Base-by-base conservation (phyloP, 768 basidiomycete genomes). In the Tricholoma terreum region DNA sequence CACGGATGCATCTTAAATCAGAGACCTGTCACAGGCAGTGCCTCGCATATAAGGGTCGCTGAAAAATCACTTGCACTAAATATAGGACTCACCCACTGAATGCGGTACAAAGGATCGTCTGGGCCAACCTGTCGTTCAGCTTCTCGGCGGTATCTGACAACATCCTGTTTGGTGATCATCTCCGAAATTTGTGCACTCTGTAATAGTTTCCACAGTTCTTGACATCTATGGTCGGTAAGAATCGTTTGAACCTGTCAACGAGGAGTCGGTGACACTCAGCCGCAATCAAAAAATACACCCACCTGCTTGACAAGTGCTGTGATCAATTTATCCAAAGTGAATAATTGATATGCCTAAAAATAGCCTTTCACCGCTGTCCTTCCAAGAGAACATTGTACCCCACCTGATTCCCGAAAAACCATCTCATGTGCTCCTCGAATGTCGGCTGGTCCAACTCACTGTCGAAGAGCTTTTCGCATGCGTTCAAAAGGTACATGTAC, bases 371-470 rank as follows among this genome's bases (percentile, higher is more conserved):
- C 58, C 36, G 49, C 46, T 56, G 43, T 61, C 45, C 19, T 19
- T 21, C 34, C 12, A 12, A 52, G 59, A 55, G 54, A 42, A 56
- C 50, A 61, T 15, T 36, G 49, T 53, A 22, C n/a, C 79, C 60
- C 71, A 89, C 89, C 82, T 87, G 88, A 59, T 85, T 92, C 31
- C 92, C 90, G 75, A 93, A 94, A 75, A 95, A 90, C 84, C 92
- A 92, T 61, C 97, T 78, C 85, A 98, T 85, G 66, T 93, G 92
- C 69, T 98, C 97, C 71, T 98, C 96, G 65, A 94, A 98, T 19
- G 86, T 84, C n/a, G 81, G 75, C 67, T 89, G 90, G 70, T 98
- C 97, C 58, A 98, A 79, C 67, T 98, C 95, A 60, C 84, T 88
- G 65, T 94, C 94, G 68, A 98, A 98, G 40, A 96, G 71, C 78